Evolutionary conservation across 2,329 filamentous ascomycete species (phyloP).

Genomic region (Colletotrichum sp.): DNA sequence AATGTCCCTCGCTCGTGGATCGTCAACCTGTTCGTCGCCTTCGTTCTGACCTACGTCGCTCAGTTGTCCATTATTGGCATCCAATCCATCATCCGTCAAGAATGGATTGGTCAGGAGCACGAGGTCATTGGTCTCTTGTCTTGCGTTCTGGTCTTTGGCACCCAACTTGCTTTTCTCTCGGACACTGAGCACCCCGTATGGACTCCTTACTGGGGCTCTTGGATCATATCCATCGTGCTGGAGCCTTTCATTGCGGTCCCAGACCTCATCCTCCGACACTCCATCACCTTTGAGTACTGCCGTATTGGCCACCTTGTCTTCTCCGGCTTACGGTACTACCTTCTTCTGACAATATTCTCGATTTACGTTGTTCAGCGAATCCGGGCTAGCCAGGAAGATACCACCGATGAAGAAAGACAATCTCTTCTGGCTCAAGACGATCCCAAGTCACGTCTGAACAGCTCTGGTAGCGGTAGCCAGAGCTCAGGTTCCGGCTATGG

Average conservation of each 20-base stretch:
- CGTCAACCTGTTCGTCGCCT: conserved; percentile 48
- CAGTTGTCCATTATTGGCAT: conserved; percentile 48
- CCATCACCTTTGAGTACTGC: conserved; percentile 25
- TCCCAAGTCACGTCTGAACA: conserved; percentile 24
- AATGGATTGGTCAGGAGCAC: conserved; percentile 51
- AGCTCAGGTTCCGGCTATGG: conserved; percentile 42
- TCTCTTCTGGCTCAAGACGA: conserved; percentile 50
- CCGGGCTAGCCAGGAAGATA: conserved; percentile 24
- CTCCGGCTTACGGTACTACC: conserved; percentile 9
- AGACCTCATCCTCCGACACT: conserved; percentile 27
- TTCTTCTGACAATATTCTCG: conserved; percentile 11
- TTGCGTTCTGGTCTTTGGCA: conserved; percentile 67
- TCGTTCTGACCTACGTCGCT: conserved; percentile 50
- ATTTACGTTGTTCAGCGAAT: conserved; percentile 17
- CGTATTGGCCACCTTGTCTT: conserved; percentile 17
- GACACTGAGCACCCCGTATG: conserved; percentile 58
- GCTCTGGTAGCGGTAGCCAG: conserved; percentile 23
- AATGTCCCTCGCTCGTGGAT: conserved; percentile 42
- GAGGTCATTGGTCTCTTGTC: conserved; percentile 63
- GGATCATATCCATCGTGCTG: conserved; percentile 60
- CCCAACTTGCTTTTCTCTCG: conserved; percentile 60
- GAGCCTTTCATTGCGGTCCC: conserved; percentile 53
- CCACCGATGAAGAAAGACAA: conserved; percentile 62
- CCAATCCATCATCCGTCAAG: conserved; percentile 34
- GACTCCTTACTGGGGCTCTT: conserved; percentile 69